Evolutionary conservation across 305 asterid genomes (phyloP).

Genomic region (Solanum hybrid): DNA sequence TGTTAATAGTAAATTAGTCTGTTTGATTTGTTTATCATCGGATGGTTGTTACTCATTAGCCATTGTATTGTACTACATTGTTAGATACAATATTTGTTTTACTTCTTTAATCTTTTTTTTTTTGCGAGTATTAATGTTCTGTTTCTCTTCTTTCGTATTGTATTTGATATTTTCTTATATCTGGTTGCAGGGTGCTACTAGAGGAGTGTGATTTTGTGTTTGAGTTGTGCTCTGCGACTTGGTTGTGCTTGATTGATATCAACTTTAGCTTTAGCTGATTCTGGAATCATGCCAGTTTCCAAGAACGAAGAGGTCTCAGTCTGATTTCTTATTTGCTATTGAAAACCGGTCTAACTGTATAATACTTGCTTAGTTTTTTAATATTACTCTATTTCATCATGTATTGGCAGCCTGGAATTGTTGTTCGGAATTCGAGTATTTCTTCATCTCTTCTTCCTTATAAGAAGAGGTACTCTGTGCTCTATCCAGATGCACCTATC

Average conservation of each 20-base stretch:
- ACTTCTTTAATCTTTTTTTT: neutral
- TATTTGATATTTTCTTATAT: no score
- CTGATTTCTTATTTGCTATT: neutral
- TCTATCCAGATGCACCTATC: conserved; percentile 45
- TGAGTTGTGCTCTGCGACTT: neutral
- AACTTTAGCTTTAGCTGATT: neutral
- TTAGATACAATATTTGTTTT: no score
- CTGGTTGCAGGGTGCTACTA: neutral
- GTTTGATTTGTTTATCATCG: no score
- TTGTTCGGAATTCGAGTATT: conserved; percentile 34
- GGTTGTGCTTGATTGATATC: neutral
- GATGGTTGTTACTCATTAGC: no score
- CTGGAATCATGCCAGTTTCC: neutral
- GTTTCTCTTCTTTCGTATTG: neutral
- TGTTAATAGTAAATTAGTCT: no score
- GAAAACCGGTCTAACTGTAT: neutral
- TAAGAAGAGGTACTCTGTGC: conserved; percentile 47
- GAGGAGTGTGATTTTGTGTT: neutral
- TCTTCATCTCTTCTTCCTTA: conserved; percentile 54
- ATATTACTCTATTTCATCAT: conserved; percentile 11
- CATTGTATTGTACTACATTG: no score
- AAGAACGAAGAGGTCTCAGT: neutral
- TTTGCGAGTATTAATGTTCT: neutral
- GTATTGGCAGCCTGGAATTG: conserved; percentile 35
- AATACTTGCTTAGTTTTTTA: neutral